Percentiles rank a stretch among this genome's conserved stretches.
Evolutionary conservation across 495 filamentous ascomycete species (phyloP).

Genomic region (Hapsidospora chrysogenum): DNA sequence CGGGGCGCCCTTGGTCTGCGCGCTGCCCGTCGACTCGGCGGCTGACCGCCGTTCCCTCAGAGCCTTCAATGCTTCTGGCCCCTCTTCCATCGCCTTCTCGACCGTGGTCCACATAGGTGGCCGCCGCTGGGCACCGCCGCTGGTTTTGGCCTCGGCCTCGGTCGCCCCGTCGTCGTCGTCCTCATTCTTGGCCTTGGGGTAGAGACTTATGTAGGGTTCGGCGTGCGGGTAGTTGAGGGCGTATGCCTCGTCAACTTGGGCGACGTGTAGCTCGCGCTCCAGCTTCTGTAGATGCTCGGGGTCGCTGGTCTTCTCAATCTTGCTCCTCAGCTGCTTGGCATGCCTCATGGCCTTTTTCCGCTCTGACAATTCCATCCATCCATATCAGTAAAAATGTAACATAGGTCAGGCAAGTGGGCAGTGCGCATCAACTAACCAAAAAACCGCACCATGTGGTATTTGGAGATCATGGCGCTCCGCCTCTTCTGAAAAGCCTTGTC

Average conservation of each 20-base stretch:
- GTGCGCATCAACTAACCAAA: conserved; percentile 56
- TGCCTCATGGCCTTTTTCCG: conserved; percentile 66
- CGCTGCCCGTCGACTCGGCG: too few relatives aligned
- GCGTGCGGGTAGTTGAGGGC: conserved; percentile 65
- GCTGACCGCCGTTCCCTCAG: conserved; percentile 26
- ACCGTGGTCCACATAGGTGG: conserved; percentile 54
- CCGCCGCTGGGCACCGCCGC: too few relatives aligned
- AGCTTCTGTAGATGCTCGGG: conserved; percentile 31
- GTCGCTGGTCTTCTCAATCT: conserved; percentile 28
- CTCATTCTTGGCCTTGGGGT: conserved; percentile 30
- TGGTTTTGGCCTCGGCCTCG: conserved; percentile 12
- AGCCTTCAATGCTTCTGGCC: conserved; percentile 31
- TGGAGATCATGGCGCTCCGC: conserved; percentile 58
- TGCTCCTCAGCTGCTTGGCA: conserved; percentile 44
- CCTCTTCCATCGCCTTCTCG: conserved; percentile 50
- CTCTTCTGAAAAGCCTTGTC: conserved; percentile 36
- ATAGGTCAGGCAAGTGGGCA: too few relatives aligned
- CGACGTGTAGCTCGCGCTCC: conserved; percentile 42
- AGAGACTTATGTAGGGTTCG: conserved; percentile 68
- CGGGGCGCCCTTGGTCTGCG: too few relatives aligned
- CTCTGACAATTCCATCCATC: too few relatives aligned
- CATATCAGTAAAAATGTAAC: too few relatives aligned
- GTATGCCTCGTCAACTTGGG: conserved; percentile 75
- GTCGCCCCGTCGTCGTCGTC: conserved; percentile 17
- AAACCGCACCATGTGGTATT: conserved; percentile 91